Percentiles rank a stretch among this genome's conserved stretches.
These are phyloP conservation scores for Myriangium duriaei DNA, from an alignment of 2,329 filamentous ascomycete species.

Conservation along the genomic window DNA sequence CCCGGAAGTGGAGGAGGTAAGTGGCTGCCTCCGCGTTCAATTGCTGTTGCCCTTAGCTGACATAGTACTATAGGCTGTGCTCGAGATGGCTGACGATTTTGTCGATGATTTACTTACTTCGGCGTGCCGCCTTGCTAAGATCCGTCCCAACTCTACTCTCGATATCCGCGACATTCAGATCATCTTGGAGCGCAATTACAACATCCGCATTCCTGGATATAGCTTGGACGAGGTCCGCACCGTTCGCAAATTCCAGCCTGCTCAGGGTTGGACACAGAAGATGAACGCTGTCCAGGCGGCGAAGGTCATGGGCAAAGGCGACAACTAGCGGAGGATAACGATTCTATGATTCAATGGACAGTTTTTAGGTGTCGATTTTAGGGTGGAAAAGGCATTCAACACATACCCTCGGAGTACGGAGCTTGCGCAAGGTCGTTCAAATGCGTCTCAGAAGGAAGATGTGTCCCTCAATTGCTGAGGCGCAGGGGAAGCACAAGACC, in stretches of 20 bases:
- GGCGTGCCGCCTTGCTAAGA: conserved; percentile 84
- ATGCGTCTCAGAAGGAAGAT: too few relatives aligned
- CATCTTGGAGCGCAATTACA: conserved; percentile 51
- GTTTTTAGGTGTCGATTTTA: too few relatives aligned
- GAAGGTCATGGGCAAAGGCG: conserved; percentile 48
- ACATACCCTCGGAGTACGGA: too few relatives aligned
- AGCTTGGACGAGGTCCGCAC: conserved; percentile 88
- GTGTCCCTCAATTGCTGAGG: too few relatives aligned
- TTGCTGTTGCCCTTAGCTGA: neutral
- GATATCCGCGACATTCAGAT: conserved; percentile 58
- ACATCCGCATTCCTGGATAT: conserved; percentile 77
- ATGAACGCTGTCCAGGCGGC: conserved; percentile 94
- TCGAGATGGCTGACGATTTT: conserved; percentile 85
- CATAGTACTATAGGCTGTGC: conserved; percentile 52
- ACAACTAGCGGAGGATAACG: conserved; percentile 7
- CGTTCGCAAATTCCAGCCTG: conserved; percentile 83
- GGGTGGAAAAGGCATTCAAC: too few relatives aligned
- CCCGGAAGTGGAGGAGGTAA: conserved; percentile 90
- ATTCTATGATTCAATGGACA: too few relatives aligned
- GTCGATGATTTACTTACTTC: conserved; percentile 80
- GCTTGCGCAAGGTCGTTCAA: too few relatives aligned
- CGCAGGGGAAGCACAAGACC: too few relatives aligned
- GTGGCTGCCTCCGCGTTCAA: conserved; percentile 15
- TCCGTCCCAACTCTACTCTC: conserved; percentile 77
- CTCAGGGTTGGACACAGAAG: conserved; percentile 83